Percentiles rank a stretch among this genome's conserved stretches.
Conservation (phyloP, 805 yeast genomes). For the Komagataella populi region DNA sequence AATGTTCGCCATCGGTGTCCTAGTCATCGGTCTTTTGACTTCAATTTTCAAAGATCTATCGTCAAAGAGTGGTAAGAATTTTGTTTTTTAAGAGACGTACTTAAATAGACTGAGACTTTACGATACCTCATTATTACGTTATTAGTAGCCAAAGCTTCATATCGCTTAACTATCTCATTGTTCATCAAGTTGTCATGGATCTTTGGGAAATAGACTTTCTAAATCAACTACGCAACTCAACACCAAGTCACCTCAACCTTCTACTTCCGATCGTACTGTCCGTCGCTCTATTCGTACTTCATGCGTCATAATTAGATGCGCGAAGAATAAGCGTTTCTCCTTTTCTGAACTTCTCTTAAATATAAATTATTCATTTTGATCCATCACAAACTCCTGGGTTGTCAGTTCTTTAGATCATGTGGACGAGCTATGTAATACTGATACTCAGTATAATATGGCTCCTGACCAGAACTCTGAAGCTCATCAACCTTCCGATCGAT, state of each 20-base stretch:
- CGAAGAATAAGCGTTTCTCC: background rate
- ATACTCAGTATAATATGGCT: slow-evolving; percentile 12
- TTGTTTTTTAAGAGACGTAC: background rate
- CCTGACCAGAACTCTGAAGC: slow-evolving; percentile 11
- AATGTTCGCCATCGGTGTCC: slow-evolving; percentile 2
- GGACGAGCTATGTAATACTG: slow-evolving; percentile 2
- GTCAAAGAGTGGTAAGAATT: background rate
- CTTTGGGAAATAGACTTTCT: too few species aligned
- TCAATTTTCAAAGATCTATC: background rate
- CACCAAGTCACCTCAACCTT: background rate
- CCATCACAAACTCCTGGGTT: background rate
- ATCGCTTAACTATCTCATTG: too few species aligned
- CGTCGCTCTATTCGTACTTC: background rate
- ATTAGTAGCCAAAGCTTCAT: too few species aligned
- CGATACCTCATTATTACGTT: background rate
- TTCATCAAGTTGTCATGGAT: too few species aligned
- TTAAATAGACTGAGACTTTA: background rate
- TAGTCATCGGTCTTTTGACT: background rate
- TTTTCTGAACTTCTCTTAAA: background rate
- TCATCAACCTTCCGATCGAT: slow-evolving; percentile 27
- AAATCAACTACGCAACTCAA: background rate
- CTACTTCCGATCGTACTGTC: background rate
- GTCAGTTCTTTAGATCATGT: background rate
- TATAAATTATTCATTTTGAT: background rate
- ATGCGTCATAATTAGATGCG: background rate